Percentiles rank a stretch among this genome's conserved stretches.
Conservation (phyloP, 2,329 filamentous ascomycete genomes). For the Elsinoe fawcettii region DNA sequence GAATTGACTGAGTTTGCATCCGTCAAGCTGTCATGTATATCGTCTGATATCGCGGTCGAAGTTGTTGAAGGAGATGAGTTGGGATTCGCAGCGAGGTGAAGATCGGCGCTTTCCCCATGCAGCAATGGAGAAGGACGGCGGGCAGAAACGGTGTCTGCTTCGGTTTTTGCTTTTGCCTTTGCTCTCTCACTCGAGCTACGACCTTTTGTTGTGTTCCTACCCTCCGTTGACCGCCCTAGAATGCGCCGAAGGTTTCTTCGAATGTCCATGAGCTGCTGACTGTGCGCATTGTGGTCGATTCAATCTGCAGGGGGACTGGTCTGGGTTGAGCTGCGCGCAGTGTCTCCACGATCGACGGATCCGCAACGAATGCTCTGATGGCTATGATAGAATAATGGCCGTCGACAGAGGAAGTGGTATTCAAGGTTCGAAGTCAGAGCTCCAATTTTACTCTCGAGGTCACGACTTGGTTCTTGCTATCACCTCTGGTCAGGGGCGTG, state of each 20-base stretch:
- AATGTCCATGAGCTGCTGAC: conserved; percentile 7
- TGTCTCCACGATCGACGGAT: conserved; percentile 6
- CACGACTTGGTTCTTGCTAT: background rate
- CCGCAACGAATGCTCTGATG: background rate
- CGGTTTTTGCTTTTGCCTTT: conserved; percentile 1
- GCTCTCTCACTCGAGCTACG: background rate
- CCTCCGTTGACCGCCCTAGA: background rate
- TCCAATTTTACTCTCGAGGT: background rate
- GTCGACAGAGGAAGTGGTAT: background rate
- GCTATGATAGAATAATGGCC: background rate
- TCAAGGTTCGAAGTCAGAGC: background rate
- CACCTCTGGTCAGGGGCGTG: background rate
- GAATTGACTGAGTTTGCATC: background rate
- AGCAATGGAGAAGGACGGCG: conserved; percentile 7
- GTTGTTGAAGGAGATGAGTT: conserved; percentile 8
- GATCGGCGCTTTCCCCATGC: conserved; percentile 12
- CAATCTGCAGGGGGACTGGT: background rate
- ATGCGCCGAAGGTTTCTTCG: conserved; percentile 9
- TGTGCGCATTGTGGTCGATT: background rate
- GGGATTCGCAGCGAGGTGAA: background rate
- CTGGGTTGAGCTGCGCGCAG: background rate
- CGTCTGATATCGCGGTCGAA: background rate
- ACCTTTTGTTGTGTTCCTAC: background rate
- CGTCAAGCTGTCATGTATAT: background rate
- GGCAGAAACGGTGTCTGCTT: conserved; percentile 11